Evolutionary conservation across 805 yeast species (phyloP).

Genomic region (Metschnikowia bowlesiae): DNA sequence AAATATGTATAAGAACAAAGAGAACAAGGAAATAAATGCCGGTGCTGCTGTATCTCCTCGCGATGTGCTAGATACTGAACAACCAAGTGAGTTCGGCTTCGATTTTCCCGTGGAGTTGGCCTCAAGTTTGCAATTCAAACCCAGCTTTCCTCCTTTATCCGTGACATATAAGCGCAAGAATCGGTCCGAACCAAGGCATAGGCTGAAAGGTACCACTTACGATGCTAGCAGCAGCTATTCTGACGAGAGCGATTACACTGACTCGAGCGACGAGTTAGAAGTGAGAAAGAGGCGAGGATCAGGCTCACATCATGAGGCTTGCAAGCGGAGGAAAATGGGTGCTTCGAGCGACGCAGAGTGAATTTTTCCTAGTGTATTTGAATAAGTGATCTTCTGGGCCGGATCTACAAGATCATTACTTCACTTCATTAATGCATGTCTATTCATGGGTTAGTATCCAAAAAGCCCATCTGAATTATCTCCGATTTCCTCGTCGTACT

Average conservation of each 20-base stretch:
- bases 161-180: conserved; percentile 25
- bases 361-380: neutral
- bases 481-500: conserved; percentile 52
- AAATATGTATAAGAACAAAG: conserved; percentile 14
- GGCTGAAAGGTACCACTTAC: conserved; percentile 5
- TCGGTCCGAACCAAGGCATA: conserved; percentile 7
- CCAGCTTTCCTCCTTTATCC: conserved; percentile 37
- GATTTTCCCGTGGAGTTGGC: conserved; percentile 25
- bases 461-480: conserved; percentile 54
- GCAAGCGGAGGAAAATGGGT: conserved; percentile 5
- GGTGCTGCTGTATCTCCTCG: conserved; percentile 26
- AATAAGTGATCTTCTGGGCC: conserved; percentile 1
- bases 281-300: conserved; percentile 6
- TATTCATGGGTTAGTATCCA: conserved; percentile 26
- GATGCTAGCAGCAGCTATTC: conserved; percentile 13
- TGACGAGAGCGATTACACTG: conserved; percentile 18
- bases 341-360: conserved; percentile 1
- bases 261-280: conserved; percentile 14
- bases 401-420: neutral
- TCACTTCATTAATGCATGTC: conserved; percentile 9
- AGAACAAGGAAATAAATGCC: neutral
- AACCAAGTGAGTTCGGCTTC: conserved; percentile 33
- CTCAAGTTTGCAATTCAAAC: conserved; percentile 26
- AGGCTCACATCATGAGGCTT: conserved; percentile 4
- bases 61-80: conserved; percentile 39